These are phyloP conservation scores for Fagus crenata DNA, from an alignment of 306 rosid species.

Conservation along the genomic window DNA sequence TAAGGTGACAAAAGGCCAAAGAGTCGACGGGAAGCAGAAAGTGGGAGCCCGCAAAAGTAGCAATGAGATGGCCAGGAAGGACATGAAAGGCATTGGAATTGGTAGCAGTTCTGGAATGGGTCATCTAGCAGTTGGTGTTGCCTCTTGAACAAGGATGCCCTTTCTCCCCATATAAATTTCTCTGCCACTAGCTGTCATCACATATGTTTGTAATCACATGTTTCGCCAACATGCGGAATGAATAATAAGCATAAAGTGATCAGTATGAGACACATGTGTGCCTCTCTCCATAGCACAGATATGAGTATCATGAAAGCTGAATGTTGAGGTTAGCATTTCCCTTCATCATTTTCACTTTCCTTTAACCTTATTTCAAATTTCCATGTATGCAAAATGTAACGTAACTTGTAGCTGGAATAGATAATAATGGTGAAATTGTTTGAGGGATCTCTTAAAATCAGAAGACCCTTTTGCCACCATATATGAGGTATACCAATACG, in stretches of 20 bases:
- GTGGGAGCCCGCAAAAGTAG: constrained; percentile 32
- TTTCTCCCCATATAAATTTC: constrained; percentile 1
- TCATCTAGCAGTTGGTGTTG: constrained; percentile 49
- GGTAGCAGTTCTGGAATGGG: constrained; percentile 45
- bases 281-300: neutral
- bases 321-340: constrained; percentile 6
- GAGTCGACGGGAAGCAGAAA: constrained; percentile 33
- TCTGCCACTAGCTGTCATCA: neutral
- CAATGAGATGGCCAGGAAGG: constrained; percentile 32
- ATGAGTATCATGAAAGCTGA: neutral
- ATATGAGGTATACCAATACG: neutral
- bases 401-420: constrained; percentile 1
- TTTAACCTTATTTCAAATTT: neutral
- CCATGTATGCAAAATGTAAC: constrained; percentile 1
- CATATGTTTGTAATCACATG: constrained; percentile 3
- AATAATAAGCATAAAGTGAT: constrained; percentile 8
- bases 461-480: neutral
- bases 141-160: constrained; percentile 40
- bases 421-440: constrained; percentile 21
- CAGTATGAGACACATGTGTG: neutral
- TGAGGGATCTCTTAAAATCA: constrained; percentile 8
- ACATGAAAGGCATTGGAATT: constrained; percentile 27
- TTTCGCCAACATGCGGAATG: neutral
- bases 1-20: constrained; percentile 33
- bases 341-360: neutral